Percentiles rank a stretch among this genome's conserved stretches.
phyloP scores from a whole-genome alignment of 2,329 filamentous ascomycete species.

The Triangularia verruculosa region DNA sequence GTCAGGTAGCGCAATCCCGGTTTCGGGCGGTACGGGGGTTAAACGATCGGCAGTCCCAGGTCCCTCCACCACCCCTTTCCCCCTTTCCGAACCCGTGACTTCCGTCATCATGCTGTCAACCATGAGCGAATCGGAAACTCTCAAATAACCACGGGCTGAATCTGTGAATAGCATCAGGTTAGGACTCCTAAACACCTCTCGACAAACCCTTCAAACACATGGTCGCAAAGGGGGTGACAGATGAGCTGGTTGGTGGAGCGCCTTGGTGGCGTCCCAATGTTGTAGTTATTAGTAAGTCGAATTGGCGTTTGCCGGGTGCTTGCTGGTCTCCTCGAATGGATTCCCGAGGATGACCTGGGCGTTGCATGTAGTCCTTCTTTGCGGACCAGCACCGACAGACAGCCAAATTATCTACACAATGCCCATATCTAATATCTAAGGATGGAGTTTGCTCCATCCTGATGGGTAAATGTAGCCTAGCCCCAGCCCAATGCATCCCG shows the following conservation, averaged over 20 bases:
- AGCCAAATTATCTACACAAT: slow-evolving; percentile 29
- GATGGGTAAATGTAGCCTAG: slow-evolving; percentile 34
- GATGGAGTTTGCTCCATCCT: slow-evolving; percentile 33
- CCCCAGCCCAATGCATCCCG: slow-evolving; percentile 24
- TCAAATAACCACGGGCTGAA: slow-evolving; percentile 38
- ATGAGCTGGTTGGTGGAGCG: slow-evolving; percentile 3
- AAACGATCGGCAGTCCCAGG: slow-evolving; percentile 18
- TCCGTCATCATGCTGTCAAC: slow-evolving; percentile 10
- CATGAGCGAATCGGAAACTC: slow-evolving; percentile 39
- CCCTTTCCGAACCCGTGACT: slow-evolving; percentile 3
- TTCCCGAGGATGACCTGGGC: slow-evolving; percentile 11
- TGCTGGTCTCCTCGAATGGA: slow-evolving; percentile 3
- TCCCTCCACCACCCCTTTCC: slow-evolving; percentile 6
- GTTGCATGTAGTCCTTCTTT: slow-evolving; percentile 1
- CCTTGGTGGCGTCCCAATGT: slow-evolving; percentile 6
- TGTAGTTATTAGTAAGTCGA: slow-evolving; percentile 14
- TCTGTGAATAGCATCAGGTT: slow-evolving; percentile 14
- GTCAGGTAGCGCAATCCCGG: slow-evolving; percentile 22
- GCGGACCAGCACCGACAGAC: slow-evolving; percentile 15
- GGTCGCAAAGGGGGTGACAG: slow-evolving; percentile 6
- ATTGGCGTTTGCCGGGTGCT: slow-evolving; percentile 4
- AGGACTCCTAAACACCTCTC: background rate
- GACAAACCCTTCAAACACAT: slow-evolving; percentile 11
- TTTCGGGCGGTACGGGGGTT: slow-evolving; percentile 16
- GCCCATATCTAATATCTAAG: slow-evolving; percentile 29